Evolutionary conservation across 2,329 filamentous ascomycete genomes (phyloP).

Genomic region (Leptodontidium sp.): DNA sequence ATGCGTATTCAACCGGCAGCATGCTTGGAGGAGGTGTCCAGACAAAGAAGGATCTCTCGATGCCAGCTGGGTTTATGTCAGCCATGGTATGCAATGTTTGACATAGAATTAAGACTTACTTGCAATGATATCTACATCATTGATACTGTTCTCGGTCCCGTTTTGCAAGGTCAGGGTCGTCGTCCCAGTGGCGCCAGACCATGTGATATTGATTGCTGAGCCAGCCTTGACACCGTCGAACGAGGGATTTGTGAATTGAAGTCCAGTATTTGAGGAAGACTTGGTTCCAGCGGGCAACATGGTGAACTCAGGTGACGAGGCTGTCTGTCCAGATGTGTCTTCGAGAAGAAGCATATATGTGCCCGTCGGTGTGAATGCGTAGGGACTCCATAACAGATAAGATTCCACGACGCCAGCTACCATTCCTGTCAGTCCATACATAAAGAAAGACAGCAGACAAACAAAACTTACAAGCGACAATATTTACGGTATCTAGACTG

Average conservation of each 20-base stretch:
- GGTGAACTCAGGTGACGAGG: background rate
- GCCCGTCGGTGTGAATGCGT: too few relatives aligned
- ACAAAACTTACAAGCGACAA: too few relatives aligned
- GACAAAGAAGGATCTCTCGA: slow-evolving; percentile 12
- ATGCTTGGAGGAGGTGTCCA: slow-evolving; percentile 22
- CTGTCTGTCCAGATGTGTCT: slow-evolving; percentile 21
- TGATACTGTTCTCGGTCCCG: slow-evolving; percentile 14
- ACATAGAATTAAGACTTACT: slow-evolving; percentile 13
- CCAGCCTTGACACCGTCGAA: too few relatives aligned
- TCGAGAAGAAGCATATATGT: slow-evolving; percentile 1
- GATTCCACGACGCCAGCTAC: too few relatives aligned
- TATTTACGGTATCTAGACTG: background rate
- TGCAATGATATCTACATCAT: slow-evolving; percentile 20
- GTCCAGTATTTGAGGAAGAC: too few relatives aligned
- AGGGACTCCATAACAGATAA: too few relatives aligned
- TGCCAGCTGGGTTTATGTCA: slow-evolving; percentile 1
- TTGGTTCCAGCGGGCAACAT: too few relatives aligned
- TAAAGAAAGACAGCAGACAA: too few relatives aligned
- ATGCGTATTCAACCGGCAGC: slow-evolving; percentile 4
- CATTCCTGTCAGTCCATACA: too few relatives aligned
- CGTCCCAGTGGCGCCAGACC: slow-evolving; percentile 19
- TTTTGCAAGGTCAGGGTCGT: slow-evolving; percentile 19
- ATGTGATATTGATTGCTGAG: slow-evolving; percentile 25
- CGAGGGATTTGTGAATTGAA: too few relatives aligned
- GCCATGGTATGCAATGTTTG: background rate